These are phyloP conservation scores for Zopfochytrium polystomum DNA, from an alignment of 371 early-diverging fungal genomes.

Conservation along the genomic window DNA sequence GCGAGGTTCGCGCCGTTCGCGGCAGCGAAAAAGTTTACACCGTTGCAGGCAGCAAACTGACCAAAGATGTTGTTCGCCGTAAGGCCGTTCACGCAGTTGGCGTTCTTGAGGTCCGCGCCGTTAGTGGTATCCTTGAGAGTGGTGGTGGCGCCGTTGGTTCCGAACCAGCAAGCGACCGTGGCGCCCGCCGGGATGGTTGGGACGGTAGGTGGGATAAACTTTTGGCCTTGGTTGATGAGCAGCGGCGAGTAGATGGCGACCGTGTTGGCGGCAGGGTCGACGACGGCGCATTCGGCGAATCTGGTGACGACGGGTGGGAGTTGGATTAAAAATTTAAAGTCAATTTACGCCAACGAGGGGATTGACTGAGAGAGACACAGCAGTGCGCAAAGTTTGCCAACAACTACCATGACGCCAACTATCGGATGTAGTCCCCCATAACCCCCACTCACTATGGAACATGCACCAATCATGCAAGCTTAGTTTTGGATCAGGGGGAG, in stretches of 20 bases:
- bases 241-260: slow-evolving; percentile 38
- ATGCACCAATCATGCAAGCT: no score
- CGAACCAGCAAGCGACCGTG: slow-evolving; percentile 40
- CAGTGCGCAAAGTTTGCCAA: no score
- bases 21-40: slow-evolving; percentile 23
- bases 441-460: no score
- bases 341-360: no score
- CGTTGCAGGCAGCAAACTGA: slow-evolving; percentile 43
- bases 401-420: no score
- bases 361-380: no score
- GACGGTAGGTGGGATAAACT: slow-evolving; percentile 26
- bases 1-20: slow-evolving; percentile 20
- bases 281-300: slow-evolving; percentile 35
- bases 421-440: no score
- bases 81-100: slow-evolving; percentile 33
- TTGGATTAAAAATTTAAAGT: no score
- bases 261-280: slow-evolving; percentile 26
- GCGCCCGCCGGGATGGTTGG: slow-evolving; percentile 31
- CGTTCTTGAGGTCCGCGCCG: slow-evolving; percentile 20
- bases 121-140: slow-evolving; percentile 23
- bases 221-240: slow-evolving; percentile 29
- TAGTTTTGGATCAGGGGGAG: no score
- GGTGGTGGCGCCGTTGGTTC: slow-evolving; percentile 33
- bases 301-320: no score
- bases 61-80: slow-evolving; percentile 22